Conservation (phyloP, 2,329 filamentous ascomycete species). For the Ophiostoma sp. region DNA sequence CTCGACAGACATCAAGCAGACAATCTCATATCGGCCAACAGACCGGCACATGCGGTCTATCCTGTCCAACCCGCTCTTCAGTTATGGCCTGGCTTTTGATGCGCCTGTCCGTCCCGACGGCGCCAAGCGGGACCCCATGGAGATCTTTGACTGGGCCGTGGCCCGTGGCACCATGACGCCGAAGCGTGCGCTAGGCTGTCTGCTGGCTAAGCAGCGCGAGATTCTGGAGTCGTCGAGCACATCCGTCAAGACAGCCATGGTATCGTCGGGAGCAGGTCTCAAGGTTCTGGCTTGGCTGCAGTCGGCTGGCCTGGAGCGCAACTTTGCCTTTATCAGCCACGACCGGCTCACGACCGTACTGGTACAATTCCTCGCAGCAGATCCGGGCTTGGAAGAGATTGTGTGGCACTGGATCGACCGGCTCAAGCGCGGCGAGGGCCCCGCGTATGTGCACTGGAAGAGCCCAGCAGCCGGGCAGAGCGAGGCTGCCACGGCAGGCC, state of each 20-base stretch:
- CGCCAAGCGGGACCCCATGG: constrained; percentile 42
- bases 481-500: neutral
- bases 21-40: constrained; percentile 37
- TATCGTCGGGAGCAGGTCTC: constrained; percentile 42
- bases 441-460: constrained; percentile 20
- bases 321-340: constrained; percentile 44
- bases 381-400: constrained; percentile 49
- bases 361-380: constrained; percentile 48
- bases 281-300: constrained; percentile 52
- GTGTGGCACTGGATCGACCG: constrained; percentile 50
- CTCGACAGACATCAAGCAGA: constrained; percentile 6
- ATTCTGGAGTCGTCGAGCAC: constrained; percentile 35
- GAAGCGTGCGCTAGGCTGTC: constrained; percentile 49
- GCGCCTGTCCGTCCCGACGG: constrained; percentile 25
- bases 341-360: constrained; percentile 37
- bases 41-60: constrained; percentile 53
- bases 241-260: constrained; percentile 36
- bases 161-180: constrained; percentile 53
- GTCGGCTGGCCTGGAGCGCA: constrained; percentile 44
- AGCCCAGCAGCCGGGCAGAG: neutral
- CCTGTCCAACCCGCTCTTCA: constrained; percentile 54
- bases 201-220: constrained; percentile 44
- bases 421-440: constrained; percentile 33
- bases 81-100: constrained; percentile 34
- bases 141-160: constrained; percentile 53